Evolutionary conservation across 352 stramenopile species (phyloP).

Genomic region (Globisporangium barbulae): DNA sequence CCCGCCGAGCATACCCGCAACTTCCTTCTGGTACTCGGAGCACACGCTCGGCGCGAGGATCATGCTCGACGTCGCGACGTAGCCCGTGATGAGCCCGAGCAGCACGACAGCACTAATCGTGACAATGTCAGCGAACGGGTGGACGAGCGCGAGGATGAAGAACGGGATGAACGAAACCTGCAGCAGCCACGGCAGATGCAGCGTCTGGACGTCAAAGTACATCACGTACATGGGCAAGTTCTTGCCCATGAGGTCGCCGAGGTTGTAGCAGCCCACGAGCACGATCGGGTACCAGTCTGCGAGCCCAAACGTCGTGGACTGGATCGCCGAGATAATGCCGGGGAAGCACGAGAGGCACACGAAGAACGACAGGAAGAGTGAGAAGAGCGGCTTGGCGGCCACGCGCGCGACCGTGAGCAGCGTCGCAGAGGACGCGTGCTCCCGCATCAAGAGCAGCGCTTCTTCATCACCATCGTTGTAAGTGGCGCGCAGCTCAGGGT

Average conservation of each 20-base stretch:
- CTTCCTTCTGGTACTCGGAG: conserved; percentile 75
- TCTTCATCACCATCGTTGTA: conserved; percentile 35
- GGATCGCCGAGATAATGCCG: conserved; percentile 69
- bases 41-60: conserved; percentile 74
- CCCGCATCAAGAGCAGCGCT: conserved; percentile 26
- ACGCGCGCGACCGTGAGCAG: conserved; percentile 56
- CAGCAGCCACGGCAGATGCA: conserved; percentile 64
- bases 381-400: conserved; percentile 74
- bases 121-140: conserved; percentile 52
- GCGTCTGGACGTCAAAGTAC: conserved; percentile 63
- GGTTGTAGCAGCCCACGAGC: conserved; percentile 69
- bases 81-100: conserved; percentile 66
- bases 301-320: conserved; percentile 50
- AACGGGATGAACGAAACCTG: conserved; percentile 69
- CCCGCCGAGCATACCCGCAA: conserved; percentile 69
- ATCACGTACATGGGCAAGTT: conserved; percentile 68
- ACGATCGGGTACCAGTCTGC: conserved; percentile 78
- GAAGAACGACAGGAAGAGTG: conserved; percentile 74
- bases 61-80: conserved; percentile 76
- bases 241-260: conserved; percentile 79
- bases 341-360: conserved; percentile 79
- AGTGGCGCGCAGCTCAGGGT: conserved; percentile 10
- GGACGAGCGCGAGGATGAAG: conserved; percentile 54
- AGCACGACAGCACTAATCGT: conserved; percentile 50
- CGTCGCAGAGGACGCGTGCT: conserved; percentile 41